Base-by-base conservation (phyloP, 805 yeast genomes). In the Myxozyma geophila region DNA sequence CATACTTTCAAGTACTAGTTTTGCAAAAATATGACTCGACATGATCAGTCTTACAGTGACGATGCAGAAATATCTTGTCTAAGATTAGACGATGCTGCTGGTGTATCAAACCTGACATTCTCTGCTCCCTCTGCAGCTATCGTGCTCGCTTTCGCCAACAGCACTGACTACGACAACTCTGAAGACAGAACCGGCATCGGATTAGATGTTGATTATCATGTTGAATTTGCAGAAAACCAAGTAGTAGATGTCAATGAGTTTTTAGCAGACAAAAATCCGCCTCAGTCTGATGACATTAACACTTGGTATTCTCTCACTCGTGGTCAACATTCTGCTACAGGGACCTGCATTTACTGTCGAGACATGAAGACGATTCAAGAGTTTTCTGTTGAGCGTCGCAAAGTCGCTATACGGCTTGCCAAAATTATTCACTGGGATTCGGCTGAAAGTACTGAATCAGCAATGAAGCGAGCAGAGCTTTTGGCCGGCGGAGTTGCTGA, bases 401-500 rank as follows among this genome's bases (percentile, higher is more conserved):
- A 49, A 7, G 19, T 62, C 13, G 54, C 62, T 9, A n/a, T 39
- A 33, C 59, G 51, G 40, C 54, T 62, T 6, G 57, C 15, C 8
- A 41, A 41, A 41, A 28, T 62, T n/a, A 41, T 62, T 15, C 57
- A 49, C n/a, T 47, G 54, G 53, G 57, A 54, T 58, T 28, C 62
- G 4, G 21, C 35, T 12, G 54, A 46, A n/a, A 54, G 36, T 19
- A 13, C 47, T 3, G 53, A 35, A 23, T 40, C 58, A 6, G 63
- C 54, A 17, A 23, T 19, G 9, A n/a, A 52, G 28, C 37, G 47
- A 13, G 66, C 66, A 15, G 59, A 58, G 37, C 33, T 2, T 12
- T 40, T 59, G 39, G 60, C 63, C 19, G 54, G 19, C n/a, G 53
- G 54, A 28, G 58, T 54, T 50, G 66, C 58, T 15, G 54, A 62